These are phyloP conservation scores for Zygoascus biomembranicola DNA, from an alignment of 805 yeast species.

Conservation along the genomic window DNA sequence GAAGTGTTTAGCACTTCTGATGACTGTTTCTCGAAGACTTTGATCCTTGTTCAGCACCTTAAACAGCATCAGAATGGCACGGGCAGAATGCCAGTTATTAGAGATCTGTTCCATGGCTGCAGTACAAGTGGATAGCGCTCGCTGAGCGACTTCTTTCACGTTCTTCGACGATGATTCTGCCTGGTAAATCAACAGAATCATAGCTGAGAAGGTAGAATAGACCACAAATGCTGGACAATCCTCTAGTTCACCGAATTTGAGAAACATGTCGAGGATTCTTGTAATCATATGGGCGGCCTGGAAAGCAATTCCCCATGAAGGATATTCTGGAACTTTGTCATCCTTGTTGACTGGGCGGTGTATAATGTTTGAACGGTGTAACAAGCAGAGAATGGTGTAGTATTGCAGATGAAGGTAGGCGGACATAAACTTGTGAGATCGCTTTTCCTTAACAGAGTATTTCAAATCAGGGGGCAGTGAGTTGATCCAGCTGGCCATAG, in stretches of 20 bases:
- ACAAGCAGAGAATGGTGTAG: conserved; percentile 61
- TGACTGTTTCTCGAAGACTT: conserved; percentile 16
- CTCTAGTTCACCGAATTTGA: conserved; percentile 40
- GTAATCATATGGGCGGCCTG: conserved; percentile 74
- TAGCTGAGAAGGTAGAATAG: conserved; percentile 53
- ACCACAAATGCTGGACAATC: conserved; percentile 53
- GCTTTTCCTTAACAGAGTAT: conserved; percentile 49
- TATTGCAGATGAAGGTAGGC: conserved; percentile 60
- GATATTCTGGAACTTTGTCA: conserved; percentile 31
- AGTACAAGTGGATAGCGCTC: conserved; percentile 29
- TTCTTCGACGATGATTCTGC: conserved; percentile 34
- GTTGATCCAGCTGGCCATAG: conserved; percentile 71
- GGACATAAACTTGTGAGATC: conserved; percentile 47
- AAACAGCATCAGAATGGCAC: conserved; percentile 44
- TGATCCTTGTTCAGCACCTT: conserved; percentile 29
- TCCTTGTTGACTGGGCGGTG: conserved; percentile 17
- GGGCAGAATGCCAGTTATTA: conserved; percentile 45
- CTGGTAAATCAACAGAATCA: conserved; percentile 66
- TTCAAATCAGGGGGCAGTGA: conserved; percentile 54
- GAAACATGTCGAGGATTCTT: conserved; percentile 48
- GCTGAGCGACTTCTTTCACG: conserved; percentile 32
- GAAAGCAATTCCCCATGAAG: conserved; percentile 76
- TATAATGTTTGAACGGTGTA: conserved; percentile 61
- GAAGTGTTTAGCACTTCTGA: conserved; percentile 11
- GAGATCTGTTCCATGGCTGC: conserved; percentile 34